Percentiles rank a stretch among this genome's conserved stretches.
phyloP scores from a whole-genome alignment of 352 stramenopile species.

The Pythium aristosporum region DNA sequence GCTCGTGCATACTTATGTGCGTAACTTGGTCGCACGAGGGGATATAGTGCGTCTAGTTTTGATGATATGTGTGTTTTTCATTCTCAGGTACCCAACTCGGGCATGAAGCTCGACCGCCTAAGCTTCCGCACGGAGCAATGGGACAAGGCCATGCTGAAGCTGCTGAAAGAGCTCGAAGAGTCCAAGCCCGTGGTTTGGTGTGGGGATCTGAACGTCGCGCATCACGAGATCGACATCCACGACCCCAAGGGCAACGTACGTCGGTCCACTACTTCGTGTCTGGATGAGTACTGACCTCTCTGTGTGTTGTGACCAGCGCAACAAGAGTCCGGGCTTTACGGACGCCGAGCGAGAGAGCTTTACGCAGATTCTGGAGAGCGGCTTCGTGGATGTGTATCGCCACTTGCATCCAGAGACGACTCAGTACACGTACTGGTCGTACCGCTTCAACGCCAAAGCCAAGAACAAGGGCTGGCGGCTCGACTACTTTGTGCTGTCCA shows the following conservation, averaged over 20 bases:
- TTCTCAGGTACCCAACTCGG: conserved; percentile 60
- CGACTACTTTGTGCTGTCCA: conserved; percentile 83
- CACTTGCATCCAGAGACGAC: conserved; percentile 59
- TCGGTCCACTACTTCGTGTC: not conserved
- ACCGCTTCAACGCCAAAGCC: conserved; percentile 69
- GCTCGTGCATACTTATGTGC: conserved; percentile 83
- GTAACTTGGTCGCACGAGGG: not conserved
- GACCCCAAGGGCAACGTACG: conserved; percentile 79
- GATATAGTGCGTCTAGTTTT: not conserved
- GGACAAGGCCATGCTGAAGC: conserved; percentile 69
- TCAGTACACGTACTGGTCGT: conserved; percentile 82
- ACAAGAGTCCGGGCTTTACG: conserved; percentile 79
- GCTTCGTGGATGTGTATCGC: conserved; percentile 79
- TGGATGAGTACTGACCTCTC: not conserved
- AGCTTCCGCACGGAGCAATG: conserved; percentile 72
- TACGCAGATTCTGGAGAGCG: conserved; percentile 45
- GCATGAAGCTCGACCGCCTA: conserved; percentile 69
- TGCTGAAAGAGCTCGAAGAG: conserved; percentile 71
- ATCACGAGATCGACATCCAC: conserved; percentile 89
- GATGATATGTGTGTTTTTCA: not conserved
- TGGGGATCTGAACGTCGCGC: conserved; percentile 82
- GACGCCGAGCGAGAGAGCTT: conserved; percentile 82
- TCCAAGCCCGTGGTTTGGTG: conserved; percentile 84
- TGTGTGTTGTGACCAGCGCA: conserved; percentile 30
- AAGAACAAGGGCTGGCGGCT: conserved; percentile 89